These are phyloP conservation scores for Melastoma candidum DNA, from an alignment of 441 rosid species.

Conservation along the genomic window DNA sequence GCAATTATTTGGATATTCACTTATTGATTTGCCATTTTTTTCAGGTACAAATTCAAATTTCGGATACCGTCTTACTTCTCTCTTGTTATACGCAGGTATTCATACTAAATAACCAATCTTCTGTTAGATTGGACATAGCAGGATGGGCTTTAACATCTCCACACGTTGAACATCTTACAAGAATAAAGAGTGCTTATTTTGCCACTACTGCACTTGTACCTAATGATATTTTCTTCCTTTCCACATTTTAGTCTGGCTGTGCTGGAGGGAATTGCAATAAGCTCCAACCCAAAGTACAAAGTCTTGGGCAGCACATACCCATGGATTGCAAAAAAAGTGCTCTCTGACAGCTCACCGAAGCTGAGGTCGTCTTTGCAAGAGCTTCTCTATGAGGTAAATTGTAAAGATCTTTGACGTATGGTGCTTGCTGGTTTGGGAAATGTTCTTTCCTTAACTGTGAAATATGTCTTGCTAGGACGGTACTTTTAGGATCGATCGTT, in stretches of 20 bases:
- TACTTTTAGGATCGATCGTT: slow-evolving; percentile 86
- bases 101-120: not conserved
- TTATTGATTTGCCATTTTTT: slow-evolving; percentile 9
- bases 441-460: slow-evolving; percentile 4
- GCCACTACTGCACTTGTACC: slow-evolving; percentile 2
- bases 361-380: slow-evolving; percentile 65
- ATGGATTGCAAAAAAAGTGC: slow-evolving; percentile 90
- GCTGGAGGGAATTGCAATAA: slow-evolving; percentile 88
- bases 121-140: no score
- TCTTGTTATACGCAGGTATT: slow-evolving; percentile 88
- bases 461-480: slow-evolving; percentile 50
- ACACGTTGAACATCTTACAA: not conserved
- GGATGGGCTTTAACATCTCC: no score
- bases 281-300: slow-evolving; percentile 76
- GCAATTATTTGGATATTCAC: no score
- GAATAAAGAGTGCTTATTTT: slow-evolving; percentile 4
- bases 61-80: slow-evolving; percentile 92
- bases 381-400: slow-evolving; percentile 71
- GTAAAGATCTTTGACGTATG: not conserved
- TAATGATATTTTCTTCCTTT: slow-evolving; percentile 11
- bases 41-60: slow-evolving; percentile 96
- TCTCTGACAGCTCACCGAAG: slow-evolving; percentile 85
- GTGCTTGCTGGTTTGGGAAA: not conserved
- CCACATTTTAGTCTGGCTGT: slow-evolving; percentile 70
- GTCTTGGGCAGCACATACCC: slow-evolving; percentile 97